Evolutionary conservation across 352 stramenopile genomes (phyloP).

Genomic region (Phytophthora ramorum): DNA sequence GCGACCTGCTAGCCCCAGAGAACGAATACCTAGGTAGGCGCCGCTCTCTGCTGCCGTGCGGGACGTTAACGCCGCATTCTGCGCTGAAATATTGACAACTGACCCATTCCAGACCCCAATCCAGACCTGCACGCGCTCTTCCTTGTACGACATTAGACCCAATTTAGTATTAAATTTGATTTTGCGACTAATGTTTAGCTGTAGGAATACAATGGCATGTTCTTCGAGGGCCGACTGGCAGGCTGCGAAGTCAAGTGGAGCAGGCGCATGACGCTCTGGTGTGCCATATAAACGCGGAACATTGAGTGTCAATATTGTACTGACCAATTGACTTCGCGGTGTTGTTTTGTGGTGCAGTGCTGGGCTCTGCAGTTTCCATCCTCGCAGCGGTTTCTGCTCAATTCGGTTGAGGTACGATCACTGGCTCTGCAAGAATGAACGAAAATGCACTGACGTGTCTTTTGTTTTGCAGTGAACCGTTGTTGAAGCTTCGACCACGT

Average conservation of each 20-base stretch:
- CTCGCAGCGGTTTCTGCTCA: constrained; percentile 79
- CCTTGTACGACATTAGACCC: constrained; percentile 34
- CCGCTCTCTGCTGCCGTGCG: background rate
- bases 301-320: background rate
- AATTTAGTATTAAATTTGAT: background rate
- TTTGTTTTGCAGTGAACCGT: constrained; percentile 57
- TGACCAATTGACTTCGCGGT: background rate
- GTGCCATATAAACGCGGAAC: background rate
- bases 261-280: constrained; percentile 91
- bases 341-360: no score
- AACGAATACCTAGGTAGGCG: constrained; percentile 69
- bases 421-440: background rate
- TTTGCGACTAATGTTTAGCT: background rate
- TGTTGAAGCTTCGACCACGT: constrained; percentile 82
- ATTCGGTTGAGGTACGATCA: constrained; percentile 73
- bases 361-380: constrained; percentile 83
- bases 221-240: constrained; percentile 80
- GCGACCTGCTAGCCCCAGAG: constrained; percentile 68
- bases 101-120: constrained; percentile 64
- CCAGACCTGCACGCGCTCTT: constrained; percentile 85
- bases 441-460: background rate
- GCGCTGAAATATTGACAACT: constrained; percentile 4
- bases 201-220: constrained; percentile 86
- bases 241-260: constrained; percentile 91
- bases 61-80: background rate